These are phyloP conservation scores for Cytospora leucostoma DNA, from an alignment of 2,329 filamentous ascomycete species.

Conservation along the genomic window DNA sequence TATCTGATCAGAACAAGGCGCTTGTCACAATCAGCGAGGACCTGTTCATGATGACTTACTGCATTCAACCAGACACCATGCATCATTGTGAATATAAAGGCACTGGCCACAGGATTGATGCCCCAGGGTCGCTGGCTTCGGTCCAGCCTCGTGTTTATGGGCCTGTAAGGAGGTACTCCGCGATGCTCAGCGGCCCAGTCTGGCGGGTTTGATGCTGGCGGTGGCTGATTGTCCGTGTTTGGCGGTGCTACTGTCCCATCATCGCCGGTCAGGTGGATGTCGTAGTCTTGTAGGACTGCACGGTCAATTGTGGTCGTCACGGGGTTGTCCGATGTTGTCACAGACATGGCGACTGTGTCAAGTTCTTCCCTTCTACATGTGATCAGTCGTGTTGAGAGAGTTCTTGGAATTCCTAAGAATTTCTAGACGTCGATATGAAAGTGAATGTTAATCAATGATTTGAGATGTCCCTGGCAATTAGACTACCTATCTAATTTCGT, in stretches of 20 bases:
- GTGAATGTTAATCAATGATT: too few species aligned
- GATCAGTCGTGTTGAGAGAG: not conserved
- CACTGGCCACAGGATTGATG: conserved; percentile 31
- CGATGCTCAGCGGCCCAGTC: conserved; percentile 33
- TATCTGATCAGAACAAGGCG: not conserved
- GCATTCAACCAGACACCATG: conserved; percentile 34
- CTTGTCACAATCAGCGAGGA: too few species aligned
- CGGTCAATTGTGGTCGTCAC: conserved; percentile 29
- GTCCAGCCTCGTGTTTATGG: conserved; percentile 33
- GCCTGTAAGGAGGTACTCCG: conserved; percentile 35
- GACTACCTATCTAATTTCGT: not conserved
- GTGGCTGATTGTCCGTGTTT: conserved; percentile 29
- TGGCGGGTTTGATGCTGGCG: conserved; percentile 31
- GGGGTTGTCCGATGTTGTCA: conserved; percentile 32
- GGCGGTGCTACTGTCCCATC: conserved; percentile 25
- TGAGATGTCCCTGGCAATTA: too few species aligned
- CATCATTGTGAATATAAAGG: conserved; percentile 35
- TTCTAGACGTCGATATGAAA: too few species aligned
- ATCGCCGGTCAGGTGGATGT: conserved; percentile 32
- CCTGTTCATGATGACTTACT: conserved; percentile 29
- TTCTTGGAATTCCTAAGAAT: not conserved
- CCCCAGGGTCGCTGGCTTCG: conserved; percentile 32
- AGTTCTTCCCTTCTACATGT: not conserved
- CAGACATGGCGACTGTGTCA: conserved; percentile 29
- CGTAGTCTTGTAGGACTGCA: conserved; percentile 35